Conservation (phyloP, 352 stramenopile species). For the Globisporangium recalcitrans region DNA sequence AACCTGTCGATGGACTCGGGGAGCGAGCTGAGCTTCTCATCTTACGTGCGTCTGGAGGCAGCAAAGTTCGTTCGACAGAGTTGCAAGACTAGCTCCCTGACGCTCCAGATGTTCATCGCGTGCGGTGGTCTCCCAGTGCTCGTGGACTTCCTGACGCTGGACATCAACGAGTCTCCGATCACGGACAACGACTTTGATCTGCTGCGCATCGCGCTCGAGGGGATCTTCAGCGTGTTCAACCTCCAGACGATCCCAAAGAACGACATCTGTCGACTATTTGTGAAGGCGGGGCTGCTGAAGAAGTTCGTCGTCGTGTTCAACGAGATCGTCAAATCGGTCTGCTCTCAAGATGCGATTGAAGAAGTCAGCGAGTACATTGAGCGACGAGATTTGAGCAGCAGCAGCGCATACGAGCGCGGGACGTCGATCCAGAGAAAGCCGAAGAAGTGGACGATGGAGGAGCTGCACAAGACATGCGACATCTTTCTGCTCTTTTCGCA, state of each 20-base stretch:
- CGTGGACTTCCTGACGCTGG: slow-evolving; percentile 71
- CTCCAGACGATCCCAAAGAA: slow-evolving; percentile 91
- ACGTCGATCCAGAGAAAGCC: slow-evolving; percentile 7
- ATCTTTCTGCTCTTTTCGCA: slow-evolving; percentile 91
- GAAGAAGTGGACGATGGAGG: slow-evolving; percentile 47
- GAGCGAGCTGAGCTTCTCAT: slow-evolving; percentile 28
- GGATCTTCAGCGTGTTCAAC: slow-evolving; percentile 88
- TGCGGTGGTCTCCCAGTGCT: slow-evolving; percentile 86
- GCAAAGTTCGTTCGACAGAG: slow-evolving; percentile 87
- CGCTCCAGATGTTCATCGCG: slow-evolving; percentile 92
- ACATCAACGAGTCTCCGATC: slow-evolving; percentile 17
- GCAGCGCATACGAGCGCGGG: background rate
- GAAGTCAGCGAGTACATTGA: slow-evolving; percentile 7
- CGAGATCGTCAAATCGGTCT: slow-evolving; percentile 50
- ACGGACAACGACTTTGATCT: slow-evolving; percentile 47
- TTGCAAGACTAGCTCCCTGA: slow-evolving; percentile 83
- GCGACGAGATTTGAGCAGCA: background rate
- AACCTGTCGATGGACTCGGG: slow-evolving; percentile 20
- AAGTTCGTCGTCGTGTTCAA: slow-evolving; percentile 88
- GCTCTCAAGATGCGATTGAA: slow-evolving; percentile 6
- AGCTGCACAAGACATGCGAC: slow-evolving; percentile 81
- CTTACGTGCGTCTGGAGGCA: slow-evolving; percentile 75
- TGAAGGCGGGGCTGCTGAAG: slow-evolving; percentile 86
- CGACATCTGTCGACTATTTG: slow-evolving; percentile 93
- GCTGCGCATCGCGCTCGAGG: slow-evolving; percentile 84